Evolutionary conservation across 2,329 filamentous ascomycete species (phyloP).

Genomic region (Pyricularia sp.): DNA sequence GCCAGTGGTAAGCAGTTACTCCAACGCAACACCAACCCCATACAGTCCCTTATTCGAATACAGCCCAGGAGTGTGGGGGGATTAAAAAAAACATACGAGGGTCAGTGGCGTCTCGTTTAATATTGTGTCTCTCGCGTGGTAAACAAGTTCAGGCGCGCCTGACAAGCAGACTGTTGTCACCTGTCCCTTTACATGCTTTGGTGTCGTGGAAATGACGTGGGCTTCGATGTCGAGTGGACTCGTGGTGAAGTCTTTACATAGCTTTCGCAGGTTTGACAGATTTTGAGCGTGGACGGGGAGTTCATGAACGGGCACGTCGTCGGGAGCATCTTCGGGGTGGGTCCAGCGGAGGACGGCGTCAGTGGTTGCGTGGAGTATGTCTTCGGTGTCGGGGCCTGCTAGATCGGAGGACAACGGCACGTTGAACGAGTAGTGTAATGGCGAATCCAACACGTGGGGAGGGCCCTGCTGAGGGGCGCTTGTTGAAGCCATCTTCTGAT

Average conservation of each 20-base stretch:
- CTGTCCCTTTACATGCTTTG: conserved; percentile 54
- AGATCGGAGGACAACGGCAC: conserved; percentile 91
- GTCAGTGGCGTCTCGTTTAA: conserved; percentile 86
- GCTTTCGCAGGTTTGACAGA: conserved; percentile 60
- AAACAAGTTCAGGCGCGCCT: conserved; percentile 74
- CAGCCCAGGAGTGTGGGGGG: neutral
- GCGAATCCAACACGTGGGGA: conserved; percentile 58
- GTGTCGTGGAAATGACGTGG: conserved; percentile 68
- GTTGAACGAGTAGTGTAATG: conserved; percentile 92
- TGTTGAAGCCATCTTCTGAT: conserved; percentile 41
- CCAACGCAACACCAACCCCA: neutral
- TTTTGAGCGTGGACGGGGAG: conserved; percentile 87
- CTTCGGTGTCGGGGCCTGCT: conserved; percentile 81
- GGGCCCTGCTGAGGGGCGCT: conserved; percentile 47
- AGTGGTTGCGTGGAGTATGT: conserved; percentile 83
- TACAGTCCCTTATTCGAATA: neutral
- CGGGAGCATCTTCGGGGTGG: conserved; percentile 74
- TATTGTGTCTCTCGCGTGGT: conserved; percentile 79
- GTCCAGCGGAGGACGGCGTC: conserved; percentile 87
- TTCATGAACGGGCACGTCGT: conserved; percentile 74
- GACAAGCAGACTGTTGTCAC: conserved; percentile 86
- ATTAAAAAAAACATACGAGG: conserved; percentile 51
- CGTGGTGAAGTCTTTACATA: conserved; percentile 73
- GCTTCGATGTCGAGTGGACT: conserved; percentile 63
- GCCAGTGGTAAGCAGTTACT: neutral